Conservation (phyloP, 2,329 filamentous ascomycete species). For the Moelleriella libera region DNA sequence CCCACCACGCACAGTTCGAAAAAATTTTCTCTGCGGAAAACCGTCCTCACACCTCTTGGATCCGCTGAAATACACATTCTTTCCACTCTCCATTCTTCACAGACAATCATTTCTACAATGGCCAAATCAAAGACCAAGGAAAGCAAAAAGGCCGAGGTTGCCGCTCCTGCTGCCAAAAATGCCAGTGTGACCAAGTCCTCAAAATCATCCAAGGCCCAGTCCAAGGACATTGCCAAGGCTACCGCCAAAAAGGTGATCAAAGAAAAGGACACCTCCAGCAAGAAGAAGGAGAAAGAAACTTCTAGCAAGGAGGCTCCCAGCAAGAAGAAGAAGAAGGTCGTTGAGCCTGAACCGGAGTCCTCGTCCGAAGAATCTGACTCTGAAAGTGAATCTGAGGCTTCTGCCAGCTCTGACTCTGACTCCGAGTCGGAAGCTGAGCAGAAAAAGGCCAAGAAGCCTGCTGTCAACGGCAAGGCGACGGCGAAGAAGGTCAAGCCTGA, state of each 20-base stretch:
- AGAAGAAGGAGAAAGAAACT: not conserved
- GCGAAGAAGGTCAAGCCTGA: constrained; percentile 9
- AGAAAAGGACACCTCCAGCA: not conserved
- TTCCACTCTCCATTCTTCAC: not conserved
- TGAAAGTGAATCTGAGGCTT: constrained; percentile 14
- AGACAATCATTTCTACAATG: constrained; percentile 25
- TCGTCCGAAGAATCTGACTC: constrained; percentile 21
- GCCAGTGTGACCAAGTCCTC: constrained; percentile 54
- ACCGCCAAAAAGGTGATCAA: not conserved
- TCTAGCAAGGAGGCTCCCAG: constrained; percentile 4
- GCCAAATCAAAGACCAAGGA: constrained; percentile 50
- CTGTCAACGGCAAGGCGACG: constrained; percentile 12
- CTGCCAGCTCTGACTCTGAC: constrained; percentile 7
- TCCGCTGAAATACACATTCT: not conserved
- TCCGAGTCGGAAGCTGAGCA: constrained; percentile 20
- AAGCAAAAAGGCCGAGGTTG: constrained; percentile 37
- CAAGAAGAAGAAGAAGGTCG: constrained; percentile 31
- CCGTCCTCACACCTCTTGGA: not conserved
- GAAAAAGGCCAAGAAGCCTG: constrained; percentile 11
- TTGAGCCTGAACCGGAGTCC: constrained; percentile 21
- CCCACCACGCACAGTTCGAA: not conserved
- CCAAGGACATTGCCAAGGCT: constrained; percentile 50
- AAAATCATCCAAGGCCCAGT: constrained; percentile 50
- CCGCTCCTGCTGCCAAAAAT: constrained; percentile 43
- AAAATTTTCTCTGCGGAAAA: not conserved